Percentiles rank a stretch among this genome's conserved stretches.
Evolutionary conservation across 2,329 filamentous ascomycete species (phyloP).

Genomic region (Ascochyta rabiei): DNA sequence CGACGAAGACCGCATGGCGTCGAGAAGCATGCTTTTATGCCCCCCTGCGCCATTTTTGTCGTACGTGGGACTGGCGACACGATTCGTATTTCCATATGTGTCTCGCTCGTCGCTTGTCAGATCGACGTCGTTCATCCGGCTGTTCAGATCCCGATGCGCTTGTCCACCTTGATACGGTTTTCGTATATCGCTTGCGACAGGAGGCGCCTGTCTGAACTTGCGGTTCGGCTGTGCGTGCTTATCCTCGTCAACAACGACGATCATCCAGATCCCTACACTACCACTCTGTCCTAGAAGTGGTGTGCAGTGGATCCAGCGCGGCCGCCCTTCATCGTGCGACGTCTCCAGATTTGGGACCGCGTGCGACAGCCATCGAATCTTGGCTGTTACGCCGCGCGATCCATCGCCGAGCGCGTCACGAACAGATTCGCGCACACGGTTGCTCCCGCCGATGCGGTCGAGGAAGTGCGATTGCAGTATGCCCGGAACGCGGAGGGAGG

Average conservation of each 20-base stretch:
- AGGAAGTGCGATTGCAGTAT: slow-evolving; percentile 58
- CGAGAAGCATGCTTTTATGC: slow-evolving; percentile 6
- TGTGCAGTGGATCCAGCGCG: slow-evolving; percentile 79
- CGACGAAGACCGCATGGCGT: slow-evolving; percentile 5
- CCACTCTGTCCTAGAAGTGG: slow-evolving; percentile 71
- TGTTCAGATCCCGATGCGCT: slow-evolving; percentile 1
- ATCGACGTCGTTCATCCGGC: slow-evolving; percentile 18
- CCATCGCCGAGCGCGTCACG: slow-evolving; percentile 69
- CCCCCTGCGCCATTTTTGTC: background rate
- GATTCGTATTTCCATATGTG: background rate
- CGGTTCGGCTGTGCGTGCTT: slow-evolving; percentile 28
- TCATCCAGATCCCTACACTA: slow-evolving; percentile 78
- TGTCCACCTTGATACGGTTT: slow-evolving; percentile 1
- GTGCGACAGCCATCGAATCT: slow-evolving; percentile 69
- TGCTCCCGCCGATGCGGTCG: slow-evolving; percentile 56
- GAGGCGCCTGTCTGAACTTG: slow-evolving; percentile 41
- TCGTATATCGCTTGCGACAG: slow-evolving; percentile 37
- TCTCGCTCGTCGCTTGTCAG: background rate
- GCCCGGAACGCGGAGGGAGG: slow-evolving; percentile 56
- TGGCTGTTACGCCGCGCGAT: slow-evolving; percentile 71
- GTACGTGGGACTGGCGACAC: background rate
- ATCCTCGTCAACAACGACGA: slow-evolving; percentile 70
- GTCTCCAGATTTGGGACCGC: slow-evolving; percentile 46
- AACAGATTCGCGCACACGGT: slow-evolving; percentile 60
- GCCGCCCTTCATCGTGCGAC: slow-evolving; percentile 63